phyloP scores from a whole-genome alignment of 352 stramenopile genomes.

The Thalassiosira mediterranea region DNA sequence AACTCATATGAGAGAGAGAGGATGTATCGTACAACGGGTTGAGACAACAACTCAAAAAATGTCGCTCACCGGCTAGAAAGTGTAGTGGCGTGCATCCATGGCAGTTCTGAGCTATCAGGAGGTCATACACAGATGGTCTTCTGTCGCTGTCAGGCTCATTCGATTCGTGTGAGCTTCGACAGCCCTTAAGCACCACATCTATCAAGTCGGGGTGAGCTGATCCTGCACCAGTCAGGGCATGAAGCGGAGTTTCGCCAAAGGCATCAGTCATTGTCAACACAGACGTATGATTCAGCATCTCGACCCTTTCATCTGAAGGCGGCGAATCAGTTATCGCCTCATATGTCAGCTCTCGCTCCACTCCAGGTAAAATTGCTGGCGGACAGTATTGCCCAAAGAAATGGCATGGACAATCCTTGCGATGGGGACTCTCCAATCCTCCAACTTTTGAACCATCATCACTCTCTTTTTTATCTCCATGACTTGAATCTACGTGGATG shows the following conservation, averaged over 20 bases:
- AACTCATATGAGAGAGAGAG: no score
- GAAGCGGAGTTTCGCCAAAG: slow-evolving; percentile 36
- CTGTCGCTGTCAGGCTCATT: neutral
- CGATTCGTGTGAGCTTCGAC: neutral
- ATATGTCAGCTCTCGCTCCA: slow-evolving; percentile 8
- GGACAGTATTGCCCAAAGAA: slow-evolving; percentile 28
- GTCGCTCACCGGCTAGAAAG: slow-evolving; percentile 27
- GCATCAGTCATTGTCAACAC: slow-evolving; percentile 44
- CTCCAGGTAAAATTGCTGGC: slow-evolving; percentile 13
- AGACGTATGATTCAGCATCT: slow-evolving; percentile 27
- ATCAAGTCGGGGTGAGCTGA: slow-evolving; percentile 38
- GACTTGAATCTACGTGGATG: neutral
- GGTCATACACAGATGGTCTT: slow-evolving; percentile 25
- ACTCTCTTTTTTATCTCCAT: neutral
- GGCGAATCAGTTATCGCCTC: neutral
- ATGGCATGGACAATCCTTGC: slow-evolving; percentile 24
- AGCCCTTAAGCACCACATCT: slow-evolving; percentile 18
- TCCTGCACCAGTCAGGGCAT: slow-evolving; percentile 28
- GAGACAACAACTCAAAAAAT: no score
- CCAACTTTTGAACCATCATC: no score
- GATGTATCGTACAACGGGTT: no score
- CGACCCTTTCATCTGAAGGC: neutral
- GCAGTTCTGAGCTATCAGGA: slow-evolving; percentile 30
- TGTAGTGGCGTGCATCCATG: slow-evolving; percentile 41
- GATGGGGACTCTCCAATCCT: no score